Evolutionary conservation across 345 rosid species (phyloP), one percentile per base, ranked within the genome.

Genomic region (Pistacia integerrima): DNA sequence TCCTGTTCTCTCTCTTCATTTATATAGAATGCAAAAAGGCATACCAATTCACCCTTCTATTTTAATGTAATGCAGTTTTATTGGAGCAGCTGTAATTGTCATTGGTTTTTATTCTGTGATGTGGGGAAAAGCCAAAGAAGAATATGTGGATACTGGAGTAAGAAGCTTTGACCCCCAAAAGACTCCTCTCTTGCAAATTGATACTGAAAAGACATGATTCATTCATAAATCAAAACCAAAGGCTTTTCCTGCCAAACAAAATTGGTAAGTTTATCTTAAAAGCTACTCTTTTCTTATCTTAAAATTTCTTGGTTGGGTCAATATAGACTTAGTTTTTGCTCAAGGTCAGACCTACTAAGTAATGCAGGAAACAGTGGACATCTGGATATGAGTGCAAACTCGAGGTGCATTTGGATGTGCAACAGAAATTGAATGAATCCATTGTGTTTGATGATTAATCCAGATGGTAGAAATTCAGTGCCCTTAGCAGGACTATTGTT

Each of bases 111-210:
- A 90, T 79, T 81, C 77, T 5, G 88, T 88, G 76, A 78, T 87
- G 75, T 85, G 94, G 94, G 92, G 86, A 52, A 87, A 85, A 76
- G 84, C 87, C 68, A 80, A 84, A 74, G 89, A 87, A 55, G 80
- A 33, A 55, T 82, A 78, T 56, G 70, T 20, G 74, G 81, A 76
- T 59, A 14, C 36, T 57, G 64, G 44, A 51, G 77, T 58, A 7
- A 61, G n/a, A 33, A 58, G 35, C 59, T 65, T 56, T 38, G 77
- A 76, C 68, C 78, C 79, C 74, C 79, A 70, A 76, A 85, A 73
- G 64, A 80, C 51, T 22, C 78, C 85, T 20, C 88, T 90, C 69
- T 80, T 90, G 76, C 78, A 76, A 67, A 73, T 81, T 66, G 58
- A 54, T 68, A 16, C 55, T 56, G 87, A 80, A 78, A 87, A 84